Evolutionary conservation across 495 filamentous ascomycete genomes (phyloP), one percentile per base, ranked within the genome.

Genomic region (Aspergillus kassunensis): DNA sequence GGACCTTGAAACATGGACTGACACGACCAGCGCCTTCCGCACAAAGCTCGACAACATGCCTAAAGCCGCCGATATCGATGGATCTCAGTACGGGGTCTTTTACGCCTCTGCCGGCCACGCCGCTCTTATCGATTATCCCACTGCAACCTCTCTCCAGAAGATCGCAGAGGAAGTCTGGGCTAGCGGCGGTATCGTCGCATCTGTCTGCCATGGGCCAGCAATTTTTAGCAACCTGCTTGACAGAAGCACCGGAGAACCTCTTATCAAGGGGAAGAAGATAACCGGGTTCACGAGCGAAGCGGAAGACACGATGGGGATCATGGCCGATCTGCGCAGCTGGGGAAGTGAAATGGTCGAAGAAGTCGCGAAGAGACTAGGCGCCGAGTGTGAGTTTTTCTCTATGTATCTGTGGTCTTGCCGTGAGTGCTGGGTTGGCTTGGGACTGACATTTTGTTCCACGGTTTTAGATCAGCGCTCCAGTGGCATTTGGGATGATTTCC

Each of bases 71-170:
- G 65, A 71, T 31, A n/a, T 49, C 2, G 18, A 42, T 27, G 31
- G 12, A 2, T 30, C 12, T 30, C 23, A 62, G 33, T 69, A 69
- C 37, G 66, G 66, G 4, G n/a, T 79, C 0, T 79, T 77, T 66
- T 78, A 69, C 54, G 74, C 75, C 1, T 74, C 70, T 1, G 75
- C 74, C 0, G 74, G 75, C 4, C 73, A 77, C 54, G 75, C 75
- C 0, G 61, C 74, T 19, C 49, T 78, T 33, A 67, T 76, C 33
- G 75, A 78, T 46, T 78, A 76, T 49, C 75, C 75, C 0, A 59
- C 61, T 16, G 75, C 74, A 3, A 68, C 59, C n/a, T 67, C 58
- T 6, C 44, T 77, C 41, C 72, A 77, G 54, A 15, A 52, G 21
- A 70, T 78, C 40, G 74, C 67, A 3, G 34, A 53, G 11, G 48